Evolutionary conservation across 2,329 filamentous ascomycete genomes (phyloP), one percentile per base, ranked within the genome.

Genomic region (Phialophora macrospora): DNA sequence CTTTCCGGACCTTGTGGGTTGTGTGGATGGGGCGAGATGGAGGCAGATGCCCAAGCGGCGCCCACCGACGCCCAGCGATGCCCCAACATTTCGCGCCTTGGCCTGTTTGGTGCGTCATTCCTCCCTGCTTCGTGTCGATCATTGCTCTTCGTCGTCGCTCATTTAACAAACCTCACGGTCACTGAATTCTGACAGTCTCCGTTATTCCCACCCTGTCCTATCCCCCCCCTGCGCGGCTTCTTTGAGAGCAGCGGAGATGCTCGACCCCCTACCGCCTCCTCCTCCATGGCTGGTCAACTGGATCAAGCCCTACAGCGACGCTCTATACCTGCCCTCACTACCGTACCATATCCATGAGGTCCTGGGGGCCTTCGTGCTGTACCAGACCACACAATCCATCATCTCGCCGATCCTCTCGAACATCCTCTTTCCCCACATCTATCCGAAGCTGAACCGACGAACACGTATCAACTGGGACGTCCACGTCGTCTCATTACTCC

Each of bases 401-500:
- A 64, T 88, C 71, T 84, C 87, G 22, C 87, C 87, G 4, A 75
- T 75, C 59, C 72, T 89, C 63, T 87, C 85, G 52, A 76, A 77
- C 59, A 71, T 75, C 66, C 77, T 88, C 65, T 85, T 86, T 71
- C 84, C 86, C 20, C 75, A 77, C 51, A 80, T 80, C 70, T 89
- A 89, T 74, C 75, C 79, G 41, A 76, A 79, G 11, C 79, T 89
- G 70, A 82, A 79, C 65, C 75, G 74, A 26, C 83, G 86, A 55
- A 88, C 86, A 1, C 82, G 81, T 70, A 77, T 88, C 59, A 89
- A 88, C 77, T 89, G 87, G 87, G 84, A 89, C 75, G 85, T 89
- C 7, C 87, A 89, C 73, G 83, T 88, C 62, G 87, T 89, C 49
- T 86, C 84, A 0, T 79, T 89, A 49, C 78, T 87, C 41, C 87